phyloP scores from a whole-genome alignment of 108 stramenopile genomes.

The Cyclotella distinguenda region DNA sequence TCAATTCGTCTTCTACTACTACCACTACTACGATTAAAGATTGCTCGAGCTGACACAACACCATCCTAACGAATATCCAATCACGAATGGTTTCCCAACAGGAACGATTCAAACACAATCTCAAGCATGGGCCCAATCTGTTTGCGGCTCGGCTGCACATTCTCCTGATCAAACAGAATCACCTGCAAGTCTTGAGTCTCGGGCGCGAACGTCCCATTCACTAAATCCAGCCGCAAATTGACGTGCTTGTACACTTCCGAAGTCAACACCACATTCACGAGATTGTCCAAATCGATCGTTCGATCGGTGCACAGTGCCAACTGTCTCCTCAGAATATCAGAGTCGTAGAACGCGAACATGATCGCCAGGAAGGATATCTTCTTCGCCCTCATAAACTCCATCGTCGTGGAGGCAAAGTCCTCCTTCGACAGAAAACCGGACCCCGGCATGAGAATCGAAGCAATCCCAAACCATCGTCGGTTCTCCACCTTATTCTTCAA shows the following conservation, averaged over 20 bases:
- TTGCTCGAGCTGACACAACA: no score
- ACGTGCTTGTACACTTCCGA: conserved; percentile 9
- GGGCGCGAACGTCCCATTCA: neutral
- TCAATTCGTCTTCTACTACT: no score
- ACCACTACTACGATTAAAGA: no score
- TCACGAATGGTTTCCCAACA: no score
- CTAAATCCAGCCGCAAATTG: conserved; percentile 15
- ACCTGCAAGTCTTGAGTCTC: conserved; percentile 19
- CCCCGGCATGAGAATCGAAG: conserved; percentile 67
- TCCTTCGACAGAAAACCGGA: conserved; percentile 42
- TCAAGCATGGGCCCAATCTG: conserved; percentile 75
- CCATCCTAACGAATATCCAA: no score
- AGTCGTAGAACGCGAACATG: conserved; percentile 54
- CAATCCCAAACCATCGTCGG: conserved; percentile 56
- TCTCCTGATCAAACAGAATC: conserved; percentile 56
- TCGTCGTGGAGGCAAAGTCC: conserved; percentile 16
- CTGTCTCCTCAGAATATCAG: conserved; percentile 23
- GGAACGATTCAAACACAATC: conserved; percentile 29
- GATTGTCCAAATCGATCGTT: conserved; percentile 2
- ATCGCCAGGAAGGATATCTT: conserved; percentile 46
- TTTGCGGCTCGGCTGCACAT: conserved; percentile 69
- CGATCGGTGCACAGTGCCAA: conserved; percentile 25
- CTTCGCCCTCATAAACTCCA: conserved; percentile 42
- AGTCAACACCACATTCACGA: conserved; percentile 13
- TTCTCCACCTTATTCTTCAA: neutral